Base-by-base conservation (phyloP, 2,329 filamentous ascomycete species). In the Fusarium bactridioides region DNA sequence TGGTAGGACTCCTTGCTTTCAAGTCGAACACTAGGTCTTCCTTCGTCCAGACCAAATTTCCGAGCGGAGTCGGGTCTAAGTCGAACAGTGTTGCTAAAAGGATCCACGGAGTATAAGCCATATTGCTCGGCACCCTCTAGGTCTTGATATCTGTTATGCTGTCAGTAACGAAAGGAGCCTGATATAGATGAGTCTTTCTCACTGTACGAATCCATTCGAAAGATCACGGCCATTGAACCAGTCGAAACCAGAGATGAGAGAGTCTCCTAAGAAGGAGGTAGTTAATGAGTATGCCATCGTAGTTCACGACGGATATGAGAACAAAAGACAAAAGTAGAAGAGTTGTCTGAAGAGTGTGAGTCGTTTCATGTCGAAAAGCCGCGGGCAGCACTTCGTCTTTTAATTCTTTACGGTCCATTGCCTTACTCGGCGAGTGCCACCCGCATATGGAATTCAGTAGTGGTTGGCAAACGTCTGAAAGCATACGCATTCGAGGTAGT, bases 181-280 rank as follows among this genome's bases (percentile, higher is more conserved):
- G 9, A 31, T 10, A 44, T 8, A 31, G 9, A 10, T 21, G 77
- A 56, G 82, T 77, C 54, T 27, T 18, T 87, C 86, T 79, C 89
- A 94, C 78, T 85, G 81, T 31, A 94, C 92, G 75, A 88, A 93
- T 48, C 92, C 92, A 70, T 90, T 81, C 16, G 89, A 93, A 3
- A 88, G 90, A 75, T 94, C 92, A 9, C 71, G 56, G 4, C 81
- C 83, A 21, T 84, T 83, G 67, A 85, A 83, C 79, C 87, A 89
- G 70, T 81, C 83, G 78, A 89, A 89, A 64, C 81, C 81, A 47
- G 79, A 81, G 62, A 88, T 79, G 51, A 87, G 80, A 58, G 83
- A 81, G 51, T 82, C 79, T 48, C 83, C 83, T 25, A 79, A 79
- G 60, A 85, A 87, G 27, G 81, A 85, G 62, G 79, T 81, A 16